Evolutionary conservation across 2,329 filamentous ascomycete genomes (phyloP).

Genomic region (Lecanicillium sp.): DNA sequence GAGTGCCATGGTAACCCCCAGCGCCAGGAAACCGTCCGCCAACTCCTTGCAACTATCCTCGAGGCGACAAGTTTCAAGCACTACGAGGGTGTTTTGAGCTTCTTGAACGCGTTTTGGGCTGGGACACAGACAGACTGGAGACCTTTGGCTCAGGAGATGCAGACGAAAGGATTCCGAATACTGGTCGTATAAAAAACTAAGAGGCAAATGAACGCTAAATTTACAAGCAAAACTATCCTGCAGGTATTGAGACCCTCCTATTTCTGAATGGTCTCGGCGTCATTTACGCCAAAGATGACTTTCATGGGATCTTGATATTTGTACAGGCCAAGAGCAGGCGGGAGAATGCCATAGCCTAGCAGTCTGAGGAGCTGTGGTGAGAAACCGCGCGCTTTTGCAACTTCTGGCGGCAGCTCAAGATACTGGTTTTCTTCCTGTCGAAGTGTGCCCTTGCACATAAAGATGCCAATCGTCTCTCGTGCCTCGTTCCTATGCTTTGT

Average conservation of each 20-base stretch:
- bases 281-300: slow-evolving; percentile 25
- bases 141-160: slow-evolving; percentile 14
- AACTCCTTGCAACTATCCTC: slow-evolving; percentile 12
- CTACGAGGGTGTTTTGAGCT: slow-evolving; percentile 14
- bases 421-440: slow-evolving; percentile 27
- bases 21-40: slow-evolving; percentile 12
- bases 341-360: slow-evolving; percentile 23
- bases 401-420: slow-evolving; percentile 19
- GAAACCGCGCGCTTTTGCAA: slow-evolving; percentile 20
- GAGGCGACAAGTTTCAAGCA: slow-evolving; percentile 16
- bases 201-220: not conserved
- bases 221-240: not conserved
- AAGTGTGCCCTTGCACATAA: slow-evolving; percentile 24
- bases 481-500: slow-evolving; percentile 15
- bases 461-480: slow-evolving; percentile 23
- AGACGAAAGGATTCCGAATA: slow-evolving; percentile 15
- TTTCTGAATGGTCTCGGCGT: slow-evolving; percentile 25
- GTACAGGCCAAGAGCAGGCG: slow-evolving; percentile 25
- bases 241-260: slow-evolving; percentile 5
- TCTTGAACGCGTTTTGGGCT: slow-evolving; percentile 18
- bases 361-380: slow-evolving; percentile 22
- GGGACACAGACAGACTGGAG: slow-evolving; percentile 17
- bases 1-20: slow-evolving; percentile 15
- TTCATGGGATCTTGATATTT: slow-evolving; percentile 29
- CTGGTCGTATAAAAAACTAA: slow-evolving; percentile 11